These are phyloP conservation scores for Cercospora sojina DNA, from an alignment of 2,329 filamentous ascomycete genomes.

Conservation along the genomic window DNA sequence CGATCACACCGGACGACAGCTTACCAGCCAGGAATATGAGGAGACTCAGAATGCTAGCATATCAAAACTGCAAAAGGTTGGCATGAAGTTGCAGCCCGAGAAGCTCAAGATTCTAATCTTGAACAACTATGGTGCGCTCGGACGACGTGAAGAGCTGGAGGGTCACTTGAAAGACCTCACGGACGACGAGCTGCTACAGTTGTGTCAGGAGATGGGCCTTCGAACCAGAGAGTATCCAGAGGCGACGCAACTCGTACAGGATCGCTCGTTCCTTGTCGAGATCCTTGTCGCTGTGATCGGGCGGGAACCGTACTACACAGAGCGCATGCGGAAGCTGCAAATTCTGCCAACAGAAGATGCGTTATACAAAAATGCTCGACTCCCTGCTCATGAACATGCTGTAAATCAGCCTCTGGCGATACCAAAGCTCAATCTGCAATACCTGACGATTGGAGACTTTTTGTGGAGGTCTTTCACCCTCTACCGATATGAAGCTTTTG, in stretches of 20 bases:
- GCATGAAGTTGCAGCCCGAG: constrained; percentile 79
- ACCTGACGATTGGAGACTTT: constrained; percentile 91
- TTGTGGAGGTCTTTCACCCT: constrained; percentile 91
- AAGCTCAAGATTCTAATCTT: constrained; percentile 89
- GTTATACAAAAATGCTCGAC: constrained; percentile 74
- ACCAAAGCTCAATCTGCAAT: constrained; percentile 93
- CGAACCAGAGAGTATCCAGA: constrained; percentile 74
- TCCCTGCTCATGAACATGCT: constrained; percentile 83
- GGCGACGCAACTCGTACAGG: constrained; percentile 61
- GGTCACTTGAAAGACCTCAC: constrained; percentile 70
- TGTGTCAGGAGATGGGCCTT: constrained; percentile 72
- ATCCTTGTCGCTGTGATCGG: constrained; percentile 74
- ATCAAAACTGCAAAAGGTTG: constrained; percentile 74
- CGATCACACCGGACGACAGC: constrained; percentile 79
- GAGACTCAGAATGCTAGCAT: constrained; percentile 75
- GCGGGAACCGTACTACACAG: constrained; percentile 76
- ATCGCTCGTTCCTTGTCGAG: constrained; percentile 67
- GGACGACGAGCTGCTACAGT: constrained; percentile 69
- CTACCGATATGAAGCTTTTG: constrained; percentile 88
- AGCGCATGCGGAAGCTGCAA: constrained; percentile 67
- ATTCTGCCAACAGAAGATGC: constrained; percentile 80
- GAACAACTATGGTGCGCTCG: constrained; percentile 87
- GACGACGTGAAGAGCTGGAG: constrained; percentile 74
- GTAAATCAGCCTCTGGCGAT: constrained; percentile 83
- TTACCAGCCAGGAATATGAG: constrained; percentile 70